These are phyloP conservation scores for Ambrosiella cleistominuta DNA, from an alignment of 2,329 filamentous ascomycete species.

Conservation along the genomic window DNA sequence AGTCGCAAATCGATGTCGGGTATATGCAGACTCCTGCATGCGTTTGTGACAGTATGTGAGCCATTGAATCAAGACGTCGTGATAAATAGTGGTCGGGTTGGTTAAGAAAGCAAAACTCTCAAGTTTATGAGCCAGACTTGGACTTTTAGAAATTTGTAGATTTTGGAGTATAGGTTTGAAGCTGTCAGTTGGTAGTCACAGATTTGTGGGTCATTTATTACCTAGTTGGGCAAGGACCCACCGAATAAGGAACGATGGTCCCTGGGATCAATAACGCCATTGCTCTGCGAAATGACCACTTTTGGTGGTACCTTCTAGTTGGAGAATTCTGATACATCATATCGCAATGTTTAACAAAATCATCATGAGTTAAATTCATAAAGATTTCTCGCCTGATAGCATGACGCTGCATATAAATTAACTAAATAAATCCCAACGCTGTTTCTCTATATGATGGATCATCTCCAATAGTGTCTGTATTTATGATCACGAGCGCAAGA, in stretches of 20 bases:
- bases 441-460: neutral
- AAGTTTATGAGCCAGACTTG: neutral
- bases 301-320: neutral
- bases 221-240: neutral
- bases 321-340: too few species aligned
- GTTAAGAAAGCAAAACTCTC: neutral
- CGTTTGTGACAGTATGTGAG: neutral
- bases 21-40: neutral
- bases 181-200: too few species aligned
- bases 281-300: neutral
- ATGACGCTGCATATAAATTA: neutral
- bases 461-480: neutral
- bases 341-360: too few species aligned
- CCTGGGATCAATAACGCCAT: neutral
- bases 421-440: neutral
- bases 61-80: neutral
- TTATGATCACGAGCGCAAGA: neutral
- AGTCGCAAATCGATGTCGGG: neutral
- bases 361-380: too few species aligned
- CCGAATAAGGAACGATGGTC: neutral
- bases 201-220: neutral
- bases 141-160: too few species aligned
- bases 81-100: neutral
- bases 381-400: neutral
- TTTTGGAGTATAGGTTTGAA: too few species aligned